Conservation (phyloP, 768 basidiomycete species). For the Mycena albidolilacea region DNA sequence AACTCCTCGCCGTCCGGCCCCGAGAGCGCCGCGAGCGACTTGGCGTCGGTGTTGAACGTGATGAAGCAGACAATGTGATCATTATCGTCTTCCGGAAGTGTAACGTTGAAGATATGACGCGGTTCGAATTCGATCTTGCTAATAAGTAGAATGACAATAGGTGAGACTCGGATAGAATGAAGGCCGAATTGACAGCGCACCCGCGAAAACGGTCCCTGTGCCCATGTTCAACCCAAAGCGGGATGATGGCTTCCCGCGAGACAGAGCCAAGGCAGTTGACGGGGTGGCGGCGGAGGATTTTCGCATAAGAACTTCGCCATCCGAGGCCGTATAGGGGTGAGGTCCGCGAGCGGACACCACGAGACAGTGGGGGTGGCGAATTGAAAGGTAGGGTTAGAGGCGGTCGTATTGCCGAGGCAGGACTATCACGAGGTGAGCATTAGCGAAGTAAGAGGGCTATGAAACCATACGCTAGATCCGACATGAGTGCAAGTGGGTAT, state of each 20-base stretch:
- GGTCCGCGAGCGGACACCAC: conserved; percentile 12
- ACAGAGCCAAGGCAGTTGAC: conserved; percentile 15
- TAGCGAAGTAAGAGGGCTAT: no score
- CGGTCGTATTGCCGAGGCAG: no score
- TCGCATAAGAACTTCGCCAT: not conserved
- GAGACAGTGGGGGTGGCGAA: not conserved
- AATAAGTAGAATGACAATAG: not conserved
- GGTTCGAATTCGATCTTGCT: conserved; percentile 5
- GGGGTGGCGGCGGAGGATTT: conserved; percentile 7
- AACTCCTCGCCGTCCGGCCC: conserved; percentile 17
- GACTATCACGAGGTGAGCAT: no score
- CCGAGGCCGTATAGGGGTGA: conserved; percentile 12
- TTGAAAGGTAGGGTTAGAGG: conserved; percentile 12
- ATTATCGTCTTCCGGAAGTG: not conserved
- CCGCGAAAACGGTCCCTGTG: not conserved
- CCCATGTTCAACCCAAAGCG: not conserved
- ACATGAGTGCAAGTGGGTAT: no score
- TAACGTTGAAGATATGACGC: not conserved
- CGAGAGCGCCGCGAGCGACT: not conserved
- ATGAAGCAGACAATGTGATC: not conserved
- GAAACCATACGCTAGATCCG: no score
- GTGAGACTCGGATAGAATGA: not conserved
- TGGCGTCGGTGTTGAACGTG: conserved; percentile 11
- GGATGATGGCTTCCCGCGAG: not conserved
- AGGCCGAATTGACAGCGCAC: no score